Evolutionary conservation across 169 alveolate species (phyloP).

Genomic region (Cryptosporidium bovis): DNA sequence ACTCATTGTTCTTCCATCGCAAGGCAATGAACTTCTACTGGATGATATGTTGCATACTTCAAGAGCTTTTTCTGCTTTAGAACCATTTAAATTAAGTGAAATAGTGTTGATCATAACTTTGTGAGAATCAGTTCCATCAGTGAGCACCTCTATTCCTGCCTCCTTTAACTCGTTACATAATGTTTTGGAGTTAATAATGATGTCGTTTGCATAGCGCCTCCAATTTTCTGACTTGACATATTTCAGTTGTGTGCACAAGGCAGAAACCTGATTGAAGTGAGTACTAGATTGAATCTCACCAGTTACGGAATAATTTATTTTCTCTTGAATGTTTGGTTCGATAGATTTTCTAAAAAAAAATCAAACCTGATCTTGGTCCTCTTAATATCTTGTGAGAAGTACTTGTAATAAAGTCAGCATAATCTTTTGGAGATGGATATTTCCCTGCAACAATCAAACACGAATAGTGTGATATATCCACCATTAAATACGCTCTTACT

Average conservation of each 20-base stretch:
- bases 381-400: conserved; percentile 96
- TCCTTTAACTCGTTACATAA: conserved; percentile 71
- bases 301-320: conserved; percentile 80
- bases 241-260: conserved; percentile 46
- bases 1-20: conserved; percentile 83
- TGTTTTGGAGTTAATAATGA: conserved; percentile 74
- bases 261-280: conserved; percentile 64
- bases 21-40: conserved; percentile 86
- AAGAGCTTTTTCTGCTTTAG: conserved; percentile 81
- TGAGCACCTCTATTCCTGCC: conserved; percentile 75
- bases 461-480: conserved; percentile 97
- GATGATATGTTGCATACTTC: conserved; percentile 80
- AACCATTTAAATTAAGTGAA: conserved; percentile 77
- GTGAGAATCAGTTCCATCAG: conserved; percentile 87
- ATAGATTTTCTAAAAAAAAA: conserved; percentile 89
- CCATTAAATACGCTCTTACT: conserved; percentile 94
- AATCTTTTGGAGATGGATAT: conserved; percentile 90
- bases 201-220: conserved; percentile 76
- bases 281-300: conserved; percentile 78
- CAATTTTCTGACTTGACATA: conserved; percentile 35
- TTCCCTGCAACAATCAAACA: conserved; percentile 94
- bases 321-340: conserved; percentile 50
- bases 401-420: conserved; percentile 97
- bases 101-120: conserved; percentile 77
- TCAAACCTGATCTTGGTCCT: conserved; percentile 96